Percentiles rank a stretch among this genome's conserved stretches.
Conservation (phyloP, 2,329 filamentous ascomycete species). For the Incumbomyces lentus region DNA sequence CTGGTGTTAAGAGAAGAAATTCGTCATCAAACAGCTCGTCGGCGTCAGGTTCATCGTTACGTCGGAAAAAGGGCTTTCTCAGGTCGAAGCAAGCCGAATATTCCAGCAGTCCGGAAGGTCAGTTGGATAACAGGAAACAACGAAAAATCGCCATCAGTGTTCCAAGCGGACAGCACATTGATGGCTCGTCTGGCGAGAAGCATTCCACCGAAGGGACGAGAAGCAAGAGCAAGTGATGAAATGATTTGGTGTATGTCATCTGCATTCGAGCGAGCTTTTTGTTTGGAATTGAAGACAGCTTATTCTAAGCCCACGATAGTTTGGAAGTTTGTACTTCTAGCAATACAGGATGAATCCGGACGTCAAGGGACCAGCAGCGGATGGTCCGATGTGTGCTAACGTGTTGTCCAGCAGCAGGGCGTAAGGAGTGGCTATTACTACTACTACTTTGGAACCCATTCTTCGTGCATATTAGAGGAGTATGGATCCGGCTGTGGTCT, state of each 20-base stretch:
- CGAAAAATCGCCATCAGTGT: constrained; percentile 20
- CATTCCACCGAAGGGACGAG: not conserved
- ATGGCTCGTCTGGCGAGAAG: constrained; percentile 7
- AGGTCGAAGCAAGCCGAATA: constrained; percentile 17
- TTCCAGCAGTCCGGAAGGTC: constrained; percentile 13
- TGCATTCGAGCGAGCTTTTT: no score
- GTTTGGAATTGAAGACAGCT: no score
- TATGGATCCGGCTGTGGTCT: no score
- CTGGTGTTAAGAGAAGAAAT: constrained; percentile 36
- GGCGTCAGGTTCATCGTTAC: constrained; percentile 11
- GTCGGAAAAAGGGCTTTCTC: constrained; percentile 18
- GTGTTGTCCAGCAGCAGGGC: no score
- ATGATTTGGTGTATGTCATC: not conserved
- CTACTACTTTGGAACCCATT: no score
- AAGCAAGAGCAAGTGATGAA: not conserved
- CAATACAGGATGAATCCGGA: no score
- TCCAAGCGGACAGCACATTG: constrained; percentile 12
- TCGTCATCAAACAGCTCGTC: constrained; percentile 29
- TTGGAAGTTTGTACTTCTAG: not conserved
- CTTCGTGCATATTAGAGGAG: no score
- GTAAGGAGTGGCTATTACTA: no score
- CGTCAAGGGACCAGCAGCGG: no score
- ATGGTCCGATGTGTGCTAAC: no score
- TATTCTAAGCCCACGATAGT: not conserved
- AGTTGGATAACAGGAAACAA: constrained; percentile 14